phyloP scores from a whole-genome alignment of 148 eudicot species.

The Camellia lanceoleosa region DNA sequence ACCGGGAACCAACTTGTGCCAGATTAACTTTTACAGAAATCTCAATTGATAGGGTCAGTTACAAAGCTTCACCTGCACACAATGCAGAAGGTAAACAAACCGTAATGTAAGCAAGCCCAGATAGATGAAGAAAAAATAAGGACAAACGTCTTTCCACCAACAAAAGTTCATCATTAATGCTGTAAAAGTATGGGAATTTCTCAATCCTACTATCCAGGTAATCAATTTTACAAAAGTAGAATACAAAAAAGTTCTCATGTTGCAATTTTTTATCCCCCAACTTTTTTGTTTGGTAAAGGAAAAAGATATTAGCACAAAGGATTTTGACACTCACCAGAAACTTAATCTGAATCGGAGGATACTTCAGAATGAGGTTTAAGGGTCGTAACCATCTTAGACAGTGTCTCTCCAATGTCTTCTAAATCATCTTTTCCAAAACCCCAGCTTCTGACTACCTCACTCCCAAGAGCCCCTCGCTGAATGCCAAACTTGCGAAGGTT shows the following conservation, averaged over 20 bases:
- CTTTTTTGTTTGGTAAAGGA: too few species aligned
- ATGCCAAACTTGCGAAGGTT: slow-evolving; percentile 69
- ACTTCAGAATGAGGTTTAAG: slow-evolving; percentile 49
- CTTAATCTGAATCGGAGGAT: slow-evolving; percentile 81
- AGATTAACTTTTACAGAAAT: too few species aligned
- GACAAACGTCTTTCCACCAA: not conserved
- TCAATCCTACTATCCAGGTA: not conserved
- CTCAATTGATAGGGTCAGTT: not conserved
- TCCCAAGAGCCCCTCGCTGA: slow-evolving; percentile 64
- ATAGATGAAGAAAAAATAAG: not conserved
- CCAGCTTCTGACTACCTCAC: slow-evolving; percentile 62
- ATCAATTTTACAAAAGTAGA: not conserved
- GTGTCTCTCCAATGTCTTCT: slow-evolving; percentile 69
- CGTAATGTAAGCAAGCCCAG: not conserved
- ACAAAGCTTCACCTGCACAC: not conserved
- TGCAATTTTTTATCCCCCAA: not conserved
- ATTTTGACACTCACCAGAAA: not conserved
- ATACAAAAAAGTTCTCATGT: not conserved
- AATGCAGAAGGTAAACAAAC: not conserved
- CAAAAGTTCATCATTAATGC: not conserved
- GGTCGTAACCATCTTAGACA: slow-evolving; percentile 52
- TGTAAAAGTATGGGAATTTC: not conserved
- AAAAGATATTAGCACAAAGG: not conserved
- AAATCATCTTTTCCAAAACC: slow-evolving; percentile 85
- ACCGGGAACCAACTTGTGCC: not conserved